Conservation (phyloP, 2,329 filamentous ascomycete genomes). For the Ophiocordyceps unilateralis region DNA sequence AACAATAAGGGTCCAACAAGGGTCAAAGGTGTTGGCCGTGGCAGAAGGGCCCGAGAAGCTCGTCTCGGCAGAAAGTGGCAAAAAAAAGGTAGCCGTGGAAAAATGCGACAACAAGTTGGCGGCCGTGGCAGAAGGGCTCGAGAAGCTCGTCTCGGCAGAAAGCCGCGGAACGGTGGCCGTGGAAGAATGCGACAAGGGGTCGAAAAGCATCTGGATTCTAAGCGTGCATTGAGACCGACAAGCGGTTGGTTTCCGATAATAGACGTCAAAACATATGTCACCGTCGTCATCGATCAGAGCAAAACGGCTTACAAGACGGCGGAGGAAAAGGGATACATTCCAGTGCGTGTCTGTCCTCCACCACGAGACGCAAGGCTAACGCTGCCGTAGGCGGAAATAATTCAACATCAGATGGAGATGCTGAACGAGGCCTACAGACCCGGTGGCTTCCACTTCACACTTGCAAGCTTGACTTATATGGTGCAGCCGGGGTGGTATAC, state of each 20-base stretch:
- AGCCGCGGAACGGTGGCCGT: too few relatives aligned
- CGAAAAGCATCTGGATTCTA: too few relatives aligned
- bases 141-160: too few relatives aligned
- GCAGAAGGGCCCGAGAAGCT: too few relatives aligned
- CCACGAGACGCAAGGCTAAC: not conserved
- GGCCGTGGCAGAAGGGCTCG: too few relatives aligned
- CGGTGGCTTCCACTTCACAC: not conserved
- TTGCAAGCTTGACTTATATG: not conserved
- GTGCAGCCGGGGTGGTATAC: not conserved
- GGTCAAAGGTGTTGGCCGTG: too few relatives aligned
- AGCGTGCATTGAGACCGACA: not conserved
- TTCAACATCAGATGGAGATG: not conserved
- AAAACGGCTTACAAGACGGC: not conserved
- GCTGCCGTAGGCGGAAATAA: not conserved
- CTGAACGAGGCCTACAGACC: not conserved
- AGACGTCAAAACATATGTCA: not conserved
- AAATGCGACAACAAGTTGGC: too few relatives aligned
- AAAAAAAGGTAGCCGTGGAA: too few relatives aligned
- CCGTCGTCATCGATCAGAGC: not conserved
- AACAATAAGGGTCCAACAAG: too few relatives aligned
- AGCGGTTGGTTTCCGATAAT: not conserved
- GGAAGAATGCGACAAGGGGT: too few relatives aligned
- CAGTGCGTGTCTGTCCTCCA: not conserved
- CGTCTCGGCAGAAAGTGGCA: too few relatives aligned
- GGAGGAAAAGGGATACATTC: not conserved